These are phyloP conservation scores for Moniliella sp. DNA, from an alignment of 1,284 basidiomycete species.

Conservation along the genomic window DNA sequence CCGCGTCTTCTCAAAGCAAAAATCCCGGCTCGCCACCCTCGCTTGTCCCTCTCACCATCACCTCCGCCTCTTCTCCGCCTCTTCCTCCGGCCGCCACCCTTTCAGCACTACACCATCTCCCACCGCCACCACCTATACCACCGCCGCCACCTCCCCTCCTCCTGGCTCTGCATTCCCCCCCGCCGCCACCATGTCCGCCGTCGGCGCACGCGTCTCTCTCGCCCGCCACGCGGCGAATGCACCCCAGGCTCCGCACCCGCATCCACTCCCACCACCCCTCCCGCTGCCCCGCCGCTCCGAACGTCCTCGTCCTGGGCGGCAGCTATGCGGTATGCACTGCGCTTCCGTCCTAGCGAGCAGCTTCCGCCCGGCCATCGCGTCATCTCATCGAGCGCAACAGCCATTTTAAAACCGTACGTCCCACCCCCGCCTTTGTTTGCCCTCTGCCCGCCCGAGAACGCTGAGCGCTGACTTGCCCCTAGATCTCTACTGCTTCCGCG, in stretches of 20 bases:
- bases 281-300: slow-evolving; percentile 8
- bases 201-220: slow-evolving; percentile 33
- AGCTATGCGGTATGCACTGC: slow-evolving; percentile 1
- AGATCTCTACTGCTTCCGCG: slow-evolving; percentile 41
- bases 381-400: slow-evolving; percentile 38
- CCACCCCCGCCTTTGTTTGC: background rate
- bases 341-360: background rate
- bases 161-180: background rate
- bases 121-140: background rate
- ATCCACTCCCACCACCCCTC: slow-evolving; percentile 34
- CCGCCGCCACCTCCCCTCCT: background rate
- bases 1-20: no score
- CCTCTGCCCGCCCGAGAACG: background rate
- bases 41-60: no score
- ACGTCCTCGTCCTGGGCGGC: background rate
- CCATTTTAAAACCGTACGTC: slow-evolving; percentile 35
- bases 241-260: no score
- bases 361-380: slow-evolving; percentile 35
- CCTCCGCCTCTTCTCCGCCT: no score
- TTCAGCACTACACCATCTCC: no score
- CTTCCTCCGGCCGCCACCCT: no score
- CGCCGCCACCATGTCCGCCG: slow-evolving; percentile 18
- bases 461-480: background rate
- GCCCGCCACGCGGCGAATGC: no score
- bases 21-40: no score